Evolutionary conservation across 225 moss, liverwort and hornwort species (phyloP), one percentile per base, ranked within the genome.

Genomic region (Rhytidiadelphus loreus): DNA sequence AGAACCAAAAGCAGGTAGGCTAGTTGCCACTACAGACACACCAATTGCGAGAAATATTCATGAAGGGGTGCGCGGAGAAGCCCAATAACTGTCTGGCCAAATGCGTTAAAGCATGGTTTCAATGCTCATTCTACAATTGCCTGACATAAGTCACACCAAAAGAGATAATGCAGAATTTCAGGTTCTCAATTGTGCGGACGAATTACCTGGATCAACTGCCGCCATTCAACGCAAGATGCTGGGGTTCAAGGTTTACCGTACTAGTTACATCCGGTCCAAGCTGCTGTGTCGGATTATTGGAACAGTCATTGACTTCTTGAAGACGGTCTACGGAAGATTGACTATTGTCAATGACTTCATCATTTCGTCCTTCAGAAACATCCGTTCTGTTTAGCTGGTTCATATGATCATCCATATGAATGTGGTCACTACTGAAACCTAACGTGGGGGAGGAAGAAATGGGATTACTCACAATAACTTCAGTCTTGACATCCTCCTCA

Each of bases 141-240:
- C 66, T 52, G 18, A 83, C 16, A 28, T n/a, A 17, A 25, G 37
- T 83, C 53, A n/a, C 52, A 52, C 53, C 66, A 53, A 66, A 48
- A 39, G 14, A 83, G 52, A 28, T n/a, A 20, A 22, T 65, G 68
- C 57, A 90, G 39, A 64, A 46, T 43, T 83, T 46, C 73, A n/a
- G 55, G 56, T 53, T 83, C n/a, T 78, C 56, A n/a, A 62, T 46
- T 63, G 79, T 29, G n/a, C 14, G 11, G 60, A 88, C 66, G 30
- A 37, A 80, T 73, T 90, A 91, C 91, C 89, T 87, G 85, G 75
- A 76, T 88, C 76, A 85, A 68, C 85, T 68, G 84, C 87, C 84
- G 68, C 80, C 84, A 56, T 74, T 80, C 65, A 84, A 68, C 57
- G 84, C 74, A 50, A 66, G 83, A 66, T 66, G 84, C 66, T 89